phyloP scores from a whole-genome alignment of 129 eudicot genomes.

The Deinandra increscens region DNA sequence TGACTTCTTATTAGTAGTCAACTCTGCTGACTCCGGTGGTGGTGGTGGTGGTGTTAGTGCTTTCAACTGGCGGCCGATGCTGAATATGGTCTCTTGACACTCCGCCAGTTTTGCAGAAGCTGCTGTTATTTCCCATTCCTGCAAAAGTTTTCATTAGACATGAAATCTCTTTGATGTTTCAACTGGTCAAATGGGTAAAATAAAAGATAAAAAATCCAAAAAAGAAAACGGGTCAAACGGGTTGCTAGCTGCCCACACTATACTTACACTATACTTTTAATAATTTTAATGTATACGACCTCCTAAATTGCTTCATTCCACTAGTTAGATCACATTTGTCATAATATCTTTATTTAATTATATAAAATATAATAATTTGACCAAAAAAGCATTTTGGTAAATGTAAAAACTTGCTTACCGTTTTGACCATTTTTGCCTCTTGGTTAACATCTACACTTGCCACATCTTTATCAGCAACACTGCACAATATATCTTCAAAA shows the following conservation, averaged over 20 bases:
- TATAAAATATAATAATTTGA: too few species aligned
- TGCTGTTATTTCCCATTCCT: constrained; percentile 66
- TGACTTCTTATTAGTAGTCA: constrained; percentile 27
- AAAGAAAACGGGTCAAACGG: background rate
- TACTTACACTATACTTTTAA: too few species aligned
- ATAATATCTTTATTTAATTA: too few species aligned
- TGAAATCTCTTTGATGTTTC: background rate
- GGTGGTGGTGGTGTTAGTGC: constrained; percentile 47
- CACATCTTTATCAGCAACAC: constrained; percentile 41
- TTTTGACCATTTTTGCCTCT: constrained; percentile 45
- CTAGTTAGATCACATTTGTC: background rate
- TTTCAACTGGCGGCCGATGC: constrained; percentile 77
- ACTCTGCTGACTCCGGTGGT: constrained; percentile 29
- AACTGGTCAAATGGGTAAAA: background rate
- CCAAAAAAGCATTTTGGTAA: background rate
- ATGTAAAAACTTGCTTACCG: constrained; percentile 44
- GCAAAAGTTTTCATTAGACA: constrained; percentile 26
- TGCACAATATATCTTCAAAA: constrained; percentile 32
- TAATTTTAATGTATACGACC: background rate
- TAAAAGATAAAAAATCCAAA: background rate
- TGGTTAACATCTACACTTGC: constrained; percentile 33
- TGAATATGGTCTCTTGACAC: constrained; percentile 74
- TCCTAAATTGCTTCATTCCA: background rate
- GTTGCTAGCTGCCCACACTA: background rate
- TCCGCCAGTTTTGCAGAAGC: constrained; percentile 64